Evolutionary conservation across 2,329 filamentous ascomycete genomes (phyloP), one percentile per base, ranked within the genome.

Genomic region (Ceratocystis cacaofunesta): DNA sequence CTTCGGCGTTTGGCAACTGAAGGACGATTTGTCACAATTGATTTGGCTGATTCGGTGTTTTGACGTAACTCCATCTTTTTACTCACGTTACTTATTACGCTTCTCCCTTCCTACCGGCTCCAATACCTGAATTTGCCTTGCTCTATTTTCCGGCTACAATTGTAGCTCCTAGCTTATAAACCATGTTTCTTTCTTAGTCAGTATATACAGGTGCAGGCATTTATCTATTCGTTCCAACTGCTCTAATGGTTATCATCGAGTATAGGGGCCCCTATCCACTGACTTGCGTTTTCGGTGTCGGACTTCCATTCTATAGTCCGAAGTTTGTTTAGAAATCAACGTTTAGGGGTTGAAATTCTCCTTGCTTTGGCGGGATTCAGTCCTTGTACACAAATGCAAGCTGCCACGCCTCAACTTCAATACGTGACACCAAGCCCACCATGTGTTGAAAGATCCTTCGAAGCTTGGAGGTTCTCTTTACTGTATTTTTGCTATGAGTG

Each of bases 261-360:
- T 10, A 8, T 25, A 5, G 48, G 22, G 4, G 17, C 46, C 32
- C 8, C 32, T 19, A 50, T 50, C 17, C 28, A 43, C 19, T 12
- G 7, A 55, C 17, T 41, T 61, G 44, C 58, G 36, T 62, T 30
- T 25, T 48, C 17, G 28, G 48, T 46, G 30, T 55, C 64, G 64
- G 64, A 65, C 64, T 62, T 65, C 64, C 61, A 64, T 44, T 36
- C 19, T 36, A 48, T 46, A 43, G 50, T 65, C 64, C 64, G 64
- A 44, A 65, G 32, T 22, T 25, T 57, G 43, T 50, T 22, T 62
- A 17, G 17, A n/a, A 50, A 62, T 17, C n/a, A 48, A 28, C 48
- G 41, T 41, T 43, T 62, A 22, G 41, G 46, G n/a, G 28, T 17
- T 10, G 5, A 62, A 19, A 36, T 32, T 19, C 61, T 30, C 61